phyloP scores from a whole-genome alignment of 1,284 basidiomycete species.

The Apiotrichum sp. region DNA sequence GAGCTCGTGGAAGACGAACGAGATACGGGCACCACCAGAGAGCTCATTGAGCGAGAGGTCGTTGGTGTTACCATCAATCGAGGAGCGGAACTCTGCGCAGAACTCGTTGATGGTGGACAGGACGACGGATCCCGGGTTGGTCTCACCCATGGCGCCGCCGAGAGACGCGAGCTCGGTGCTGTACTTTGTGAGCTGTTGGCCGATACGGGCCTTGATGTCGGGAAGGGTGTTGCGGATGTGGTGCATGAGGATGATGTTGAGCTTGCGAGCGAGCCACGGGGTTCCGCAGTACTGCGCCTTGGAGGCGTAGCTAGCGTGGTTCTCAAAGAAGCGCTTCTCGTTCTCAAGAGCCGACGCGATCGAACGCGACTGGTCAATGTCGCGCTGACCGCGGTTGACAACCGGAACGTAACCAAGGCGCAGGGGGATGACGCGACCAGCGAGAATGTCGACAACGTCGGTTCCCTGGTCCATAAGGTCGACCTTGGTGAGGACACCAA shows the following conservation, averaged over 20 bases:
- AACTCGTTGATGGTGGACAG: constrained; percentile 96
- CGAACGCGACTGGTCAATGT: constrained; percentile 82
- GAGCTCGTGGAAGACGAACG: constrained; percentile 96
- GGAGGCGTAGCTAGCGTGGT: constrained; percentile 81
- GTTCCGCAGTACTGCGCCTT: constrained; percentile 97
- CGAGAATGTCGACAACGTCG: constrained; percentile 96
- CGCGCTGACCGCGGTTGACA: constrained; percentile 91
- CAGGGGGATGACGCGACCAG: constrained; percentile 87
- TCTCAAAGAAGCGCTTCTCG: constrained; percentile 90
- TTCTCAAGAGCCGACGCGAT: constrained; percentile 79
- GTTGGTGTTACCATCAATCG: constrained; percentile 95
- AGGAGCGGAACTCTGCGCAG: constrained; percentile 88
- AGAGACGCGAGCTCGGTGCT: constrained; percentile 75
- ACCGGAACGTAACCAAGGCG: constrained; percentile 96
- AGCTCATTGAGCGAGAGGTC: constrained; percentile 91
- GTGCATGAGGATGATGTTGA: constrained; percentile 98
- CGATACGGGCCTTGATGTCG: constrained; percentile 92
- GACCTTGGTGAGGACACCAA: constrained; percentile 96
- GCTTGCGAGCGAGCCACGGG: constrained; percentile 91
- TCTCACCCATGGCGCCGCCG: constrained; percentile 79
- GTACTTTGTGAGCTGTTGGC: constrained; percentile 78
- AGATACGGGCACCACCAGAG: constrained; percentile 93
- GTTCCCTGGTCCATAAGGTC: constrained; percentile 97
- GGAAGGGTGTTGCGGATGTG: constrained; percentile 94
- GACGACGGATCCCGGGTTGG: constrained; percentile 78